These are phyloP conservation scores for Leishmania turanica DNA, from an alignment of 208 protist genomes.

Conservation along the genomic window DNA sequence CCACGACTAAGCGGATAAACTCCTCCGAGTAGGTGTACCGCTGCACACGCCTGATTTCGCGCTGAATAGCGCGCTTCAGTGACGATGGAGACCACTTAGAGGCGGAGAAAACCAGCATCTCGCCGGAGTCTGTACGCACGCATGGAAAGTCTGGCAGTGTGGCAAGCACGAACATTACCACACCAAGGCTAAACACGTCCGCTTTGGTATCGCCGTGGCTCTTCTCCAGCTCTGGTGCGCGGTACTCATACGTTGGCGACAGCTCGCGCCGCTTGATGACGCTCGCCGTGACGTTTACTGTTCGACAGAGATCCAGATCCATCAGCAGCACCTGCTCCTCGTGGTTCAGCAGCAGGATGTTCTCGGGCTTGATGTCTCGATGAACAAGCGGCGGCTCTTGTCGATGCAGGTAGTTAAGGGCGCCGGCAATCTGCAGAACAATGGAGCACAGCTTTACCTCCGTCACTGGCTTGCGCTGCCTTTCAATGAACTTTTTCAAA, in stretches of 20 bases:
- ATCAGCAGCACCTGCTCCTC: constrained; percentile 87
- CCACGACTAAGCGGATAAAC: constrained; percentile 59
- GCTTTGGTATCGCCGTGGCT: constrained; percentile 63
- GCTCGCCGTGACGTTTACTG: constrained; percentile 51
- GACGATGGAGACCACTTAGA: constrained; percentile 51
- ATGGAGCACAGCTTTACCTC: constrained; percentile 79
- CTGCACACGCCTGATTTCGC: constrained; percentile 37
- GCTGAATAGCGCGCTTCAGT: constrained; percentile 51
- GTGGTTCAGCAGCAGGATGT: constrained; percentile 82
- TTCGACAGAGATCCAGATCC: constrained; percentile 83
- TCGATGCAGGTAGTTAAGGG: constrained; percentile 82
- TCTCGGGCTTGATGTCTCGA: constrained; percentile 91
- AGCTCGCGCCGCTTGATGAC: constrained; percentile 38
- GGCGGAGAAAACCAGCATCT: constrained; percentile 54
- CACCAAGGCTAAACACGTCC: constrained; percentile 88
- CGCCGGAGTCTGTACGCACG: constrained; percentile 50
- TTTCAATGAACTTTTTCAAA: constrained; percentile 62
- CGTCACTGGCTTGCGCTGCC: constrained; percentile 51
- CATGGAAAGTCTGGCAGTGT: constrained; percentile 74
- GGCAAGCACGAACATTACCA: constrained; percentile 79
- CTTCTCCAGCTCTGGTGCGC: constrained; percentile 62
- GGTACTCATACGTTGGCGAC: constrained; percentile 83
- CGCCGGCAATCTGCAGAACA: constrained; percentile 75
- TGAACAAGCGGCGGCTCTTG: constrained; percentile 83
- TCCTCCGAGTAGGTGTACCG: constrained; percentile 58